phyloP scores from a whole-genome alignment of 2,329 filamentous ascomycete genomes.

The Fusarium sulawesiense region DNA sequence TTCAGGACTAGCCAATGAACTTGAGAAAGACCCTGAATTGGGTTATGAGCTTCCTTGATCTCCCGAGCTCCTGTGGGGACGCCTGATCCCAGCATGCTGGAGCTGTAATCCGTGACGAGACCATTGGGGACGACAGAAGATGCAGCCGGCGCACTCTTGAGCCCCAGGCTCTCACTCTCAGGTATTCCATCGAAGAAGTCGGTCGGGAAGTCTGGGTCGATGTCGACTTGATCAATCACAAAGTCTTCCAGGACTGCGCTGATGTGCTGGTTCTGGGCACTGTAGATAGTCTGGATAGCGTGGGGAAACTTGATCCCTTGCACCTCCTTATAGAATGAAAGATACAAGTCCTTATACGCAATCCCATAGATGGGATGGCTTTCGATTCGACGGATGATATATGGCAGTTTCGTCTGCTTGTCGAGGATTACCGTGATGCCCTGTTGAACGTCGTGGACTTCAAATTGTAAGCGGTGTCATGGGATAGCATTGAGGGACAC shows the following conservation, averaged over 20 bases:
- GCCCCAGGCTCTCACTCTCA: background rate
- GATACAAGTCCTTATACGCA: constrained; percentile 12
- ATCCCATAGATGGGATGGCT: constrained; percentile 13
- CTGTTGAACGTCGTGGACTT: background rate
- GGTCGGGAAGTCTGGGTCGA: background rate
- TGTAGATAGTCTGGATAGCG: constrained; percentile 24
- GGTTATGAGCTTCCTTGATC: background rate
- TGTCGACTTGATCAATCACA: constrained; percentile 1
- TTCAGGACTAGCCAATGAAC: constrained; percentile 30
- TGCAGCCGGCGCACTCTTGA: background rate
- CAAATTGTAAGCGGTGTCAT: background rate
- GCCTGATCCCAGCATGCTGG: constrained; percentile 22
- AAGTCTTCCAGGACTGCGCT: constrained; percentile 26
- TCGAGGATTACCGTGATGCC: constrained; percentile 15
- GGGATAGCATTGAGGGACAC: accelerated
- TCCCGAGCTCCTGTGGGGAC: background rate
- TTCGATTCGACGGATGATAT: constrained; percentile 20
- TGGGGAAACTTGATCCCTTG: constrained; percentile 19
- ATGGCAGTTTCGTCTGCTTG: constrained; percentile 2
- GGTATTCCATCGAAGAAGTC: background rate
- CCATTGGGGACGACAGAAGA: background rate
- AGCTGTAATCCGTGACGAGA: constrained; percentile 26
- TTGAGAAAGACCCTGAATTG: background rate
- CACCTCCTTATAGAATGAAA: constrained; percentile 15
- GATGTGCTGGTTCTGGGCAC: background rate